These are phyloP conservation scores for Clavispora carvajalis DNA, from an alignment of 805 yeast species.

Conservation along the genomic window DNA sequence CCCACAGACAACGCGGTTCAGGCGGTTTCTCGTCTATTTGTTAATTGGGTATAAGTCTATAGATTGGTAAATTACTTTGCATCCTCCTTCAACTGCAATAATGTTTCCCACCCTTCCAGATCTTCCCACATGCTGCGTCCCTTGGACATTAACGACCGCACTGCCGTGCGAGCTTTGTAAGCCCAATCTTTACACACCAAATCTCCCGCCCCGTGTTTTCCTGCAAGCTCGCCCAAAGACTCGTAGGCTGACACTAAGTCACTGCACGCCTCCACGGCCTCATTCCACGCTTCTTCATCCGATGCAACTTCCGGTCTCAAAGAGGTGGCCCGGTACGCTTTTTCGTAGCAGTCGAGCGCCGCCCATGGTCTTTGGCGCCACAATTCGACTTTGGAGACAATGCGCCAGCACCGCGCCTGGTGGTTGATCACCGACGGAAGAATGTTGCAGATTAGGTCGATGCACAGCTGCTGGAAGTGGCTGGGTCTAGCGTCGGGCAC, in stretches of 20 bases:
- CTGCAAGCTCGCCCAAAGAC: conserved; percentile 78
- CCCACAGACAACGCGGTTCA: no score
- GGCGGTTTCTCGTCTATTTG: no score
- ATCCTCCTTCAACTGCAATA: conserved; percentile 49
- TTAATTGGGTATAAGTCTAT: no score
- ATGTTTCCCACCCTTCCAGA: conserved; percentile 66
- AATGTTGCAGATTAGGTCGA: conserved; percentile 63
- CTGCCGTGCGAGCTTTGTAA: conserved; percentile 68
- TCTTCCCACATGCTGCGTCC: conserved; percentile 80
- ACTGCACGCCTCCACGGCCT: conserved; percentile 70
- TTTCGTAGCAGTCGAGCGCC: conserved; percentile 78
- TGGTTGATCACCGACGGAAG: conserved; percentile 68
- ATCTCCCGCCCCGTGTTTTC: conserved; percentile 74
- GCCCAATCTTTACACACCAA: conserved; percentile 92
- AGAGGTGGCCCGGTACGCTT: conserved; percentile 71
- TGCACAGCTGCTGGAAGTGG: conserved; percentile 63
- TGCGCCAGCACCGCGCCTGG: conserved; percentile 69
- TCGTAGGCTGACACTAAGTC: conserved; percentile 85
- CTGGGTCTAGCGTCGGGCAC: conserved; percentile 41
- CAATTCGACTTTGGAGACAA: conserved; percentile 76
- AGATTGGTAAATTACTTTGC: neutral
- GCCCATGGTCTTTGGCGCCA: conserved; percentile 90
- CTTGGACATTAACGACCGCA: conserved; percentile 71
- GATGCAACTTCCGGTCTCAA: conserved; percentile 60
- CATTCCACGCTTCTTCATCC: conserved; percentile 63